These are phyloP conservation scores for Leptoxyphium fumago DNA, from an alignment of 2,329 filamentous ascomycete genomes.

Conservation along the genomic window DNA sequence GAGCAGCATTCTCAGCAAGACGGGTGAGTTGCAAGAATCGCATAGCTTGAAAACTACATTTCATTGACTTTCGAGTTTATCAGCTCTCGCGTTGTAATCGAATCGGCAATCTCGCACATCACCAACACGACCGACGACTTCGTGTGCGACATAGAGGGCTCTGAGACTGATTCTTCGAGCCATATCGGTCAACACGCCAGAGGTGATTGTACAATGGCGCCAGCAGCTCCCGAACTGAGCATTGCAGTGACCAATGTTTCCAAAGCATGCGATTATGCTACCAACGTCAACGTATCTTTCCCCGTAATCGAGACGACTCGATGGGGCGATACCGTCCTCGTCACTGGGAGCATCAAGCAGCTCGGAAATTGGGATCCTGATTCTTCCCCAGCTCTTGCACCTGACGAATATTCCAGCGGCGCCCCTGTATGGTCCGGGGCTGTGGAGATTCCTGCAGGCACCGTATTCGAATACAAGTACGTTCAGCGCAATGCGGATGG, in stretches of 20 bases:
- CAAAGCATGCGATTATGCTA: conserved; percentile 1
- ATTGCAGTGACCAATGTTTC: background rate
- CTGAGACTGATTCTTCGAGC: background rate
- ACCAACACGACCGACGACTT: background rate
- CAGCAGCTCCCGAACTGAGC: background rate
- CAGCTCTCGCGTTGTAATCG: background rate
- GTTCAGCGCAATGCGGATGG: conserved; percentile 36
- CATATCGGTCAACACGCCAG: background rate
- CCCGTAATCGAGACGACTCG: background rate
- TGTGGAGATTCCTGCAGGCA: background rate
- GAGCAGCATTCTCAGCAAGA: conserved; percentile 10
- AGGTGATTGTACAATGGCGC: background rate
- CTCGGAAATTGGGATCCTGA: conserved; percentile 1
- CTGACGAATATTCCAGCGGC: background rate
- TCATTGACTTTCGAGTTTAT: background rate
- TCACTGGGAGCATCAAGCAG: background rate
- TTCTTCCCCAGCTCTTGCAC: background rate
- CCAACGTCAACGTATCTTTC: background rate
- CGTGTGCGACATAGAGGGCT: background rate
- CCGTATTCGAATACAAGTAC: conserved; percentile 1
- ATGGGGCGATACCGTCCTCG: background rate
- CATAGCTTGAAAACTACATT: background rate
- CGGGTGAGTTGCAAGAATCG: background rate
- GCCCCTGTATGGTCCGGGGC: conserved; percentile 8
- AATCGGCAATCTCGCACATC: background rate